Base-by-base conservation (phyloP, 495 filamentous ascomycete species). In the Penicillium samsonianum region DNA sequence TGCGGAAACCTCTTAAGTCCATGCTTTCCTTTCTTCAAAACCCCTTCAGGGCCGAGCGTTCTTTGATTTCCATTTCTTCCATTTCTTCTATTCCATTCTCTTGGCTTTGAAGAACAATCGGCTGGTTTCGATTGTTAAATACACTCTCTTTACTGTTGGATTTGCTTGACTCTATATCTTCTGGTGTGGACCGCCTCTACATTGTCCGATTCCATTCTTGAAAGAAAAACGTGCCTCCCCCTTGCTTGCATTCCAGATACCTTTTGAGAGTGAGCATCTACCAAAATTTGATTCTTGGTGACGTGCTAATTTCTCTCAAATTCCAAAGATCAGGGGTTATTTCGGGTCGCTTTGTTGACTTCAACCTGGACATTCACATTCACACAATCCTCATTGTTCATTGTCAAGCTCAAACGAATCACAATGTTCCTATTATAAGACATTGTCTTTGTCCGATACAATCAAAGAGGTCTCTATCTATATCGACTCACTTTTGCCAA, bases 231-330 rank as follows among this genome's bases (percentile, higher is more conserved):
- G 31, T 23, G 47, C 22, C 19, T 19, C 14, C 25, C 53, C 53
- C 53, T 56, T 56, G 42, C 28, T n/a, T 26, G 10, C 52, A 54
- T 54, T 45, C 41, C 52, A 23, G 19, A 31, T 31, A 17, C 45
- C 17, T 30, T 19, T 3, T 14, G 7, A 12, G n/a, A 47, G 49
- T 45, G 40, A 54, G 51, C 10, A 10, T 45, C 17, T 12, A 10
- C 25, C 28, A 14, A 54, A 9, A 17, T 7, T 19, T 16, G 20
- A 54, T 45, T 54, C 52, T 45, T 54, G 25, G 30, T 54, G 52
- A 54, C 52, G 52, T 43, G 17, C 52, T 37, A 54, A 46, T 43
- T 53, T 31, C 38, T 43, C 52, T 37, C 52, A 5, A 45, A 54
- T 54, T 22, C 52, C 41, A 20, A 20, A 53, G 38, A 43, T 37